phyloP scores from a whole-genome alignment of 1,284 basidiomycete species.

The Lentinus polychrous region DNA sequence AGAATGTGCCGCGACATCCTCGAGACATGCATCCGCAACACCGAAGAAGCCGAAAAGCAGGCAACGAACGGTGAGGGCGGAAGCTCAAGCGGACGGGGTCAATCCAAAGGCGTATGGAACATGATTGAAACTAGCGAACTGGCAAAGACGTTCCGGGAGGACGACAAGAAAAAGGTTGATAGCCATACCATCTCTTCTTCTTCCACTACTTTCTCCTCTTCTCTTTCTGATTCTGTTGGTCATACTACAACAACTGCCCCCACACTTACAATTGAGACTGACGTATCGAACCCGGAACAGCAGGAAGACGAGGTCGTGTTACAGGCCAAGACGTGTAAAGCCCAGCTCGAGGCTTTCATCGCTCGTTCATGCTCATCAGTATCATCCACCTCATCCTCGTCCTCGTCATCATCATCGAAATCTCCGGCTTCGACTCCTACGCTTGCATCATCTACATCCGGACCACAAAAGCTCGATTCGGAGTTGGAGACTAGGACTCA shows the following conservation, averaged over 20 bases:
- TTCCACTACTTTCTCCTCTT: background rate
- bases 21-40: conserved; percentile 85
- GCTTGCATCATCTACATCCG: conserved; percentile 17
- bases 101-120: conserved; percentile 67
- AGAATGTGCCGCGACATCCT: conserved; percentile 75
- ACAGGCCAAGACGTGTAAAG: conserved; percentile 44
- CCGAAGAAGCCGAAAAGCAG: conserved; percentile 67
- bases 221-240: no score
- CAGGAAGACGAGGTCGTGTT: conserved; percentile 46
- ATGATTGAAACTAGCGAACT: conserved; percentile 79
- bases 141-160: conserved; percentile 58
- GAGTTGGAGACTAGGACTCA: conserved; percentile 44
- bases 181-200: conserved; percentile 9
- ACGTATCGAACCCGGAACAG: conserved; percentile 28
- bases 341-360: conserved; percentile 41
- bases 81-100: conserved; percentile 29
- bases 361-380: conserved; percentile 29
- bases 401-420: no score
- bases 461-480: conserved; percentile 16
- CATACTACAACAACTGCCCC: no score
- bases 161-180: conserved; percentile 54
- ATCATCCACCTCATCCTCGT: conserved; percentile 12
- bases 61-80: conserved; percentile 27
- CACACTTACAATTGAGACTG: conserved; percentile 9
- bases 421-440: no score